Evolutionary conservation across 2,329 filamentous ascomycete genomes (phyloP).

Genomic region (Aquanectria penicillioides): DNA sequence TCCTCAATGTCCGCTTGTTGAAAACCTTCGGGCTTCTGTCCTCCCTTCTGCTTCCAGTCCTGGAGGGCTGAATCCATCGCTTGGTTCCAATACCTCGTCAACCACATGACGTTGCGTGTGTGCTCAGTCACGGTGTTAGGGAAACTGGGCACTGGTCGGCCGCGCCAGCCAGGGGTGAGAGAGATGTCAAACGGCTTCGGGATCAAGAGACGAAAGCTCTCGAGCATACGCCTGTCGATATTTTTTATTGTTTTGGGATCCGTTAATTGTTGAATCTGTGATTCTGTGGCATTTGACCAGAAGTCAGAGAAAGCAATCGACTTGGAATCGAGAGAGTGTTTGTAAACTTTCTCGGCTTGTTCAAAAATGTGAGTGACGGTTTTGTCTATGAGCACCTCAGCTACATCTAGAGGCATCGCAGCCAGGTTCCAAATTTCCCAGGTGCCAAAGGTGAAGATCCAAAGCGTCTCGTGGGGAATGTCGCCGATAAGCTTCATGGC

Average conservation of each 20-base stretch:
- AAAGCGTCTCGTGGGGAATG: constrained; percentile 59
- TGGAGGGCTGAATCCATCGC: constrained; percentile 51
- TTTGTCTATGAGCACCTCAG: constrained; percentile 49
- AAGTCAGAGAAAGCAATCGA: constrained; percentile 59
- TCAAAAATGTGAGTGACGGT: constrained; percentile 54
- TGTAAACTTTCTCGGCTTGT: constrained; percentile 59
- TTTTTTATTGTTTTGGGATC: constrained; percentile 33
- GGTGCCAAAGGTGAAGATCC: constrained; percentile 63
- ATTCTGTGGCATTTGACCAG: constrained; percentile 44
- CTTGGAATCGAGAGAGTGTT: constrained; percentile 50
- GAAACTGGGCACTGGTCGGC: constrained; percentile 52
- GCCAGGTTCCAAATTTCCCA: constrained; percentile 66
- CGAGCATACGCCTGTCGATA: constrained; percentile 44
- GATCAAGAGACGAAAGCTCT: constrained; percentile 61
- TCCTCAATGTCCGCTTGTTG: constrained; percentile 33
- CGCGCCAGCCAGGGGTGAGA: constrained; percentile 63
- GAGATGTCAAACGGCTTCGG: constrained; percentile 64
- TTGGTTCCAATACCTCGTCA: constrained; percentile 63
- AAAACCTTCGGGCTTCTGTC: constrained; percentile 51
- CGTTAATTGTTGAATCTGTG: constrained; percentile 41
- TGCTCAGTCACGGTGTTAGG: constrained; percentile 62
- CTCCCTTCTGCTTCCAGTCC: constrained; percentile 55
- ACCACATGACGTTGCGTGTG: constrained; percentile 62
- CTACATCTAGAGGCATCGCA: constrained; percentile 53
- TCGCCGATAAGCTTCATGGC: constrained; percentile 45